Percentiles rank a stretch among this genome's conserved stretches.
Evolutionary conservation across 768 basidiomycete species (phyloP).

Genomic region (Tremella yokohamensis): DNA sequence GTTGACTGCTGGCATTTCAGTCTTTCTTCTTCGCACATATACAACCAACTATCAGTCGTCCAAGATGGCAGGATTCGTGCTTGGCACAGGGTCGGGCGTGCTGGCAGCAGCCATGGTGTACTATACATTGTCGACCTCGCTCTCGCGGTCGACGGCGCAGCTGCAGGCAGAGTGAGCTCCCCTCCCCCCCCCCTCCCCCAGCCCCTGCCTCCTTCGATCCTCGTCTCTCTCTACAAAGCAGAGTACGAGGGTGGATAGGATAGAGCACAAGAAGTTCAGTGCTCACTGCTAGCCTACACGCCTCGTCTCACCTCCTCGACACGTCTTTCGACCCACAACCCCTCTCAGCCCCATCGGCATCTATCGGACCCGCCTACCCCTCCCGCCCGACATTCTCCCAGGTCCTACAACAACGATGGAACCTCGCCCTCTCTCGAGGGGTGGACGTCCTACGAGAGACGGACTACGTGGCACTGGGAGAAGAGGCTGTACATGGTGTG

Average conservation of each 20-base stretch:
- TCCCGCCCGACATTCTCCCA: slow-evolving; percentile 24
- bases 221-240: background rate
- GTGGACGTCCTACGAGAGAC: slow-evolving; percentile 19
- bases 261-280: background rate
- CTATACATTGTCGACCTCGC: slow-evolving; percentile 37
- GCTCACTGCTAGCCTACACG: slow-evolving; percentile 22
- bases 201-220: background rate
- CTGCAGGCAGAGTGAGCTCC: slow-evolving; percentile 35
- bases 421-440: slow-evolving; percentile 20
- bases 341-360: slow-evolving; percentile 27
- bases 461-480: slow-evolving; percentile 27
- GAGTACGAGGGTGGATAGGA: background rate
- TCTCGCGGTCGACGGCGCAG: slow-evolving; percentile 21
- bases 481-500: background rate
- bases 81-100: slow-evolving; percentile 41
- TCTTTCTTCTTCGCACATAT: no score
- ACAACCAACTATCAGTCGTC: no score
- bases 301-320: slow-evolving; percentile 27
- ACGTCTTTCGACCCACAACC: slow-evolving; percentile 30
- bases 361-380: slow-evolving; percentile 30
- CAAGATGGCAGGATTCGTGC: slow-evolving; percentile 38
- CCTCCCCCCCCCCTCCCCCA: background rate
- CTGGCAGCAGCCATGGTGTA: slow-evolving; percentile 39
- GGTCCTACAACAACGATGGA: slow-evolving; percentile 33
- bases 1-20: no score